phyloP scores from a whole-genome alignment of 768 basidiomycete species.

The Roridomyces roridus region DNA sequence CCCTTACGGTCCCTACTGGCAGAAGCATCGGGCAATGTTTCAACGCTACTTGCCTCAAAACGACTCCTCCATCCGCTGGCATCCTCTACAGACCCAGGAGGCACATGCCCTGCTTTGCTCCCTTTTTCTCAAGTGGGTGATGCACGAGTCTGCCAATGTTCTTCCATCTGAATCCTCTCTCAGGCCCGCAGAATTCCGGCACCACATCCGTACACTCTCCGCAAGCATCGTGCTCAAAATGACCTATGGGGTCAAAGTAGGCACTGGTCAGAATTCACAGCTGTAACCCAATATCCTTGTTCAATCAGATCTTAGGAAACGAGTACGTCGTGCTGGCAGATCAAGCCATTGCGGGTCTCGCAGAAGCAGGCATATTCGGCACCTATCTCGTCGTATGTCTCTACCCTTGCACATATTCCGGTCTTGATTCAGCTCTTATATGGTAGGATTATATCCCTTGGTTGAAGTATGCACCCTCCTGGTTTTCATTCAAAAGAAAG shows the following conservation, averaged over 20 bases:
- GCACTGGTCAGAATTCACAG: conserved; percentile 27
- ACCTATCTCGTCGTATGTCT: conserved; percentile 48
- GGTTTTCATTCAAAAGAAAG: conserved; percentile 47
- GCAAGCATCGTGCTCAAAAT: conserved; percentile 48
- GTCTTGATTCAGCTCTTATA: too few species aligned
- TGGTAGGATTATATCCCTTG: conserved; percentile 38
- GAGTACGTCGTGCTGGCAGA: conserved; percentile 48
- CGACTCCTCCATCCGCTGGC: conserved; percentile 11
- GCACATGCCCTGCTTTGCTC: conserved; percentile 43
- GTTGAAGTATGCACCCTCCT: conserved; percentile 48
- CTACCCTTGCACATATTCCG: neutral
- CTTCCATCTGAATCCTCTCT: too few species aligned
- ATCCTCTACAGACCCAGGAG: conserved; percentile 37
- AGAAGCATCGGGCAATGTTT: conserved; percentile 42
- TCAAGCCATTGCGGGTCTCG: conserved; percentile 40
- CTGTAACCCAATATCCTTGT: neutral
- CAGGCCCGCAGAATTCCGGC: conserved; percentile 41
- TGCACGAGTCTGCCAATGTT: too few species aligned
- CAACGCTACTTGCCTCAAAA: conserved; percentile 30
- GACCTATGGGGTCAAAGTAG: conserved; percentile 45
- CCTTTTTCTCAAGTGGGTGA: too few species aligned
- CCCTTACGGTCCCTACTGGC: conserved; percentile 42
- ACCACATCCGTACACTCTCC: conserved; percentile 43
- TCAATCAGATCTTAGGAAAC: conserved; percentile 31
- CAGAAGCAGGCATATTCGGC: conserved; percentile 47